These are phyloP conservation scores for Babesia ovis DNA, from an alignment of 169 alveolate genomes.

Conservation along the genomic window DNA sequence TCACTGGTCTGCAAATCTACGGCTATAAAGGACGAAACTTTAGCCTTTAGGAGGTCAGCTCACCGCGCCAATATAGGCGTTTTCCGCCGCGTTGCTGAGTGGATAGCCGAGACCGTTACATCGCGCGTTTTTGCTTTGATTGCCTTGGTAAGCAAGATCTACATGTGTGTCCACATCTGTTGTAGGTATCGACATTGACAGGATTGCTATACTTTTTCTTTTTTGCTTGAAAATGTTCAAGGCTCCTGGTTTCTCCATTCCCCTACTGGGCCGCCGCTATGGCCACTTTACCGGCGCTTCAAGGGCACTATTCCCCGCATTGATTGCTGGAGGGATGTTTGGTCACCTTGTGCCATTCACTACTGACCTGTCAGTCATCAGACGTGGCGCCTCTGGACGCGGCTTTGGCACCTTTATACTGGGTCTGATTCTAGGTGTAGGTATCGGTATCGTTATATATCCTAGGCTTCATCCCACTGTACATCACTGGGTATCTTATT, in stretches of 20 bases:
- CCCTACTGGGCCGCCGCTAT: slow-evolving; percentile 4
- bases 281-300: slow-evolving; percentile 3
- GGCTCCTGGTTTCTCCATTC: slow-evolving; percentile 2
- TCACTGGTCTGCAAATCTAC: slow-evolving; percentile 51
- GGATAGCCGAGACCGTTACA: slow-evolving; percentile 9
- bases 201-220: slow-evolving; percentile 24
- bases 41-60: slow-evolving; percentile 31
- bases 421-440: slow-evolving; percentile 16
- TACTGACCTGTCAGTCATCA: neutral
- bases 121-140: neutral
- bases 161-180: neutral
- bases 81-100: neutral
- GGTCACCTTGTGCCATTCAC: neutral
- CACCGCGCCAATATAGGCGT: slow-evolving; percentile 27
- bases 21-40: slow-evolving; percentile 41
- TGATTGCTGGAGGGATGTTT: slow-evolving; percentile 28
- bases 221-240: slow-evolving; percentile 13
- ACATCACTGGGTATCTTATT: neutral
- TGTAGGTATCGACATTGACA: slow-evolving; percentile 17
- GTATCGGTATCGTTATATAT: slow-evolving; percentile 16
- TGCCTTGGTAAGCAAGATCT: slow-evolving; percentile 7
- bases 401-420: neutral
- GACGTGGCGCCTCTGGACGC: neutral
- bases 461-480: neutral
- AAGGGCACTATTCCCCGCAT: slow-evolving; percentile 22